phyloP scores from a whole-genome alignment of 192 early-diverging fungal genomes.

The Neocallimastix lanati region DNA sequence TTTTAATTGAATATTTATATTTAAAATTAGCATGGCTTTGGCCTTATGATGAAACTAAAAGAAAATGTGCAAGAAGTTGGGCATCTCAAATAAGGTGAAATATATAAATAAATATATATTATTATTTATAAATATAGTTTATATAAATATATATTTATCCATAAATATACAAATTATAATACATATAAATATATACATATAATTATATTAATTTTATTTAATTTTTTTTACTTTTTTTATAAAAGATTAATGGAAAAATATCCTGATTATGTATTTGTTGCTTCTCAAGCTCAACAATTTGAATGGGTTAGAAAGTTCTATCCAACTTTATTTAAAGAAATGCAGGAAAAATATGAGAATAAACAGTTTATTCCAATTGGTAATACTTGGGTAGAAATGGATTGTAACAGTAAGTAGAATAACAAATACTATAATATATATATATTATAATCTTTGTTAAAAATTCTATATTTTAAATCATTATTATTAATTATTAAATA shows the following conservation, averaged over 20 bases:
- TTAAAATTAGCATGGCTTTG: conserved; percentile 73
- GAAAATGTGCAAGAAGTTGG: conserved; percentile 79
- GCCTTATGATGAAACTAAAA: conserved; percentile 94
- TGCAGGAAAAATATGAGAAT: conserved; percentile 44
- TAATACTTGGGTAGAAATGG: conserved; percentile 94
- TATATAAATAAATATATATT: conserved; percentile 17
- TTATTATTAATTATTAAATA: too few species aligned
- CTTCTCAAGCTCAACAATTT: conserved; percentile 93
- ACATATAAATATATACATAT: too few species aligned
- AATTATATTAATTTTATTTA: too few species aligned
- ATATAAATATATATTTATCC: neutral
- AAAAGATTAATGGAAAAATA: conserved; percentile 55
- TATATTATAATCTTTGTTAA: too few species aligned
- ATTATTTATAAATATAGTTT: neutral
- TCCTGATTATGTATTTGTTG: conserved; percentile 78
- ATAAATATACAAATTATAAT: neutral
- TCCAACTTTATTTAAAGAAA: conserved; percentile 57
- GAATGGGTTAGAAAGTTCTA: conserved; percentile 77
- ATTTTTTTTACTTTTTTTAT: too few species aligned
- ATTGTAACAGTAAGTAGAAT: conserved; percentile 61
- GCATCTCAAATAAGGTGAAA: conserved; percentile 40
- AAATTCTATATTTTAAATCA: too few species aligned
- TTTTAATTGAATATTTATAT: conserved; percentile 31
- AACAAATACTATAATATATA: too few species aligned
- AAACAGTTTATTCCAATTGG: conserved; percentile 88